Evolutionary conservation across 768 basidiomycete genomes (phyloP).

Genomic region (Tulasnella sp.): DNA sequence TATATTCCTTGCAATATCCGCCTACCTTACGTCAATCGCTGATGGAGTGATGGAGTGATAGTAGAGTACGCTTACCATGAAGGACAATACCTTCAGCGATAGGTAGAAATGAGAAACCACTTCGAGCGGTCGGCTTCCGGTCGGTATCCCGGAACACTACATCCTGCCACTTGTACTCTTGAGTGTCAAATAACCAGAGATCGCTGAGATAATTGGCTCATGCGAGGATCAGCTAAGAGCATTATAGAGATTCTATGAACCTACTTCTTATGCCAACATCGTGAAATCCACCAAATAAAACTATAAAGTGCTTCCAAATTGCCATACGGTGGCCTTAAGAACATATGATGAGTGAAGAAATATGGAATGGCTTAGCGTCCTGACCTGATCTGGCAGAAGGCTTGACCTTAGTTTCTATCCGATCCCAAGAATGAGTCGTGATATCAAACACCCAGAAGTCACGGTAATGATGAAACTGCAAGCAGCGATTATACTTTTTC

Average conservation of each 20-base stretch:
- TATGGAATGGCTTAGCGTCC: conserved; percentile 37
- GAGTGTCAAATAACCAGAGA: conserved; percentile 73
- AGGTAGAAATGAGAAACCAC: conserved; percentile 43
- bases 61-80: conserved; percentile 38
- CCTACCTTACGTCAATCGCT: conserved; percentile 32
- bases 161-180: conserved; percentile 76
- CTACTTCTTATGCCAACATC: conserved; percentile 73
- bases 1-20: conserved; percentile 84
- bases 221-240: not conserved
- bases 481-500: no score
- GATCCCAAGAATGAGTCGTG: conserved; percentile 65
- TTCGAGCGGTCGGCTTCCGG: conserved; percentile 63
- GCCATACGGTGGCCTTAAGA: conserved; percentile 55
- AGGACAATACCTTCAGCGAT: conserved; percentile 65
- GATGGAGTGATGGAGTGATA: not conserved
- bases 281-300: conserved; percentile 84
- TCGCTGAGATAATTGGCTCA: conserved; percentile 72
- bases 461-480: conserved; percentile 60
- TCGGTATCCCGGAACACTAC: conserved; percentile 63
- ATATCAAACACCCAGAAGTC: conserved; percentile 80
- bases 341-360: not conserved
- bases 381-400: conserved; percentile 77
- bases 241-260: conserved; percentile 18
- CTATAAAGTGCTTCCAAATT: conserved; percentile 74
- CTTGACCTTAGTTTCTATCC: conserved; percentile 71